phyloP scores from a whole-genome alignment of 2,329 filamentous ascomycete species.

The Cladosporium colombiae region DNA sequence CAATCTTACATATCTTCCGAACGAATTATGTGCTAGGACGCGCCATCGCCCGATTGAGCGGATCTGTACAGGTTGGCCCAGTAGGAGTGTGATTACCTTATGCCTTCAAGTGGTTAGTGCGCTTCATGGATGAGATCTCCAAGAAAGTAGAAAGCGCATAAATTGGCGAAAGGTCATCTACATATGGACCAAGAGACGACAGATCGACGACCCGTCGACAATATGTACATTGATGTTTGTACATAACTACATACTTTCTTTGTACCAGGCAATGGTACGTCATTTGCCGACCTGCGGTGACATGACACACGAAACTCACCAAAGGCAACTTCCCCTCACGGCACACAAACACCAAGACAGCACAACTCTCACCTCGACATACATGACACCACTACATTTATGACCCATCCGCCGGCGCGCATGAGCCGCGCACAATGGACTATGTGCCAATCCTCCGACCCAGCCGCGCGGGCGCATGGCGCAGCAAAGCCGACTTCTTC shows the following conservation, averaged over 20 bases:
- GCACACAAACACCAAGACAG: background rate
- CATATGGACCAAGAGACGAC: background rate
- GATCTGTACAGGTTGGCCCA: too few species aligned
- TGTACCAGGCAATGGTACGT: background rate
- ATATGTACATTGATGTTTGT: background rate
- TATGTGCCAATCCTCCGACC: conserved; percentile 30
- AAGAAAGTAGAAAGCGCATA: background rate
- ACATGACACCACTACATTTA: conserved; percentile 3
- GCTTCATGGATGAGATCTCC: background rate
- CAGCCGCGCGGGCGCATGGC: conserved; percentile 33
- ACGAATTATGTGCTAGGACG: background rate
- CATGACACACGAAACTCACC: background rate
- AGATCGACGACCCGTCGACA: background rate
- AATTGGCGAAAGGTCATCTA: background rate
- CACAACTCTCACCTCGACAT: background rate
- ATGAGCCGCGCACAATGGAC: conserved; percentile 29
- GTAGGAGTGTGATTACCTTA: background rate
- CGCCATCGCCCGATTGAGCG: background rate
- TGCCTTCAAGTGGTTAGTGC: background rate
- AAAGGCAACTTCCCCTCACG: background rate
- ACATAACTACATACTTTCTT: background rate
- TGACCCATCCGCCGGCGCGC: conserved; percentile 8
- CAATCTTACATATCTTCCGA: background rate
- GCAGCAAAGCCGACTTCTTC: conserved; percentile 38
- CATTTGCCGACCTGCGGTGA: background rate